Evolutionary conservation across 768 basidiomycete species (phyloP), one percentile per base, ranked within the genome.

Genomic region (Agrocybe pediades): DNA sequence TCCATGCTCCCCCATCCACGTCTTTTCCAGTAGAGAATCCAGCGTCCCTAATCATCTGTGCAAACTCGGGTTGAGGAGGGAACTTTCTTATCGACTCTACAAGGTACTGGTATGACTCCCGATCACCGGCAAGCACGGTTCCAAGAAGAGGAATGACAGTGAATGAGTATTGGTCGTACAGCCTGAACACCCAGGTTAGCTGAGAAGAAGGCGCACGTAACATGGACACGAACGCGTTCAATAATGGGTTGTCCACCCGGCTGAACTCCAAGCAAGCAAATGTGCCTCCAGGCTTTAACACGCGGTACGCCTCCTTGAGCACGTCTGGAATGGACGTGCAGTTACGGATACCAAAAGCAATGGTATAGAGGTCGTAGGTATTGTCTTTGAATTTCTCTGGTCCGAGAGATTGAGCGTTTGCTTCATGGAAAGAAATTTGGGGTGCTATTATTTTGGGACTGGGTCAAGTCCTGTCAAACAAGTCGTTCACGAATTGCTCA

Each of bases 241-340:
- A 74, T 29, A 98, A 62, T 1, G 96, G 93, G 65, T 98, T 92
- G 54, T 82, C 84, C 26, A 98, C 94, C 62, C 85, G 89, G 68
- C 93, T 94, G 72, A 99, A 98, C 70, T 99, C 97, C 46, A 99
- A 82, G 65, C 95, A 97, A 9, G 93, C 90, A 68, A 99, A 95
- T 9, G 84, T 90, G 46, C 94, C 97, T 53, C 97, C 97, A 0
- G 97, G 97, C 68, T 95, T 98, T 27, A 99, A 82, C 13, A 98
- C 95, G 20, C 97, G 84, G 70, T 96, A 75, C 1, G 97, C 97
- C 68, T 98, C 94, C 53, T 79, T 79, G 41, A 99, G 75, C 15
- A 94, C 97, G 20, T 84, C 86, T 1, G 90, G 88, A 53, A 98
- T 84, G 44, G 91, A 92, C 16, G 97, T 99, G 74, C 93, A 95